Base-by-base conservation (phyloP, 345 rosid genomes). In the Aegle marmelos region DNA sequence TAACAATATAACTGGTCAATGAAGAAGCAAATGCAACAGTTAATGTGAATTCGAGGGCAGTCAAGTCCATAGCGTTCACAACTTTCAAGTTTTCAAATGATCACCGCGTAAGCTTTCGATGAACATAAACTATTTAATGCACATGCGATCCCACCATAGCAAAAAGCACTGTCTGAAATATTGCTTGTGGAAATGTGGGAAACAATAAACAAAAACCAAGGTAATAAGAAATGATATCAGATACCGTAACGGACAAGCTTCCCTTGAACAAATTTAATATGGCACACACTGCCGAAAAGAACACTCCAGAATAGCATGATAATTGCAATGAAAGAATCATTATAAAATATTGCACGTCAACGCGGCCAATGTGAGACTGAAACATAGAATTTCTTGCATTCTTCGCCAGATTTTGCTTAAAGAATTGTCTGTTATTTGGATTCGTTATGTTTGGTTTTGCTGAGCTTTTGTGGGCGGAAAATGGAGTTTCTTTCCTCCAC, bases 301-400 rank as follows among this genome's bases (percentile, higher is more conserved):
- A 30, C 41, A 45, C 68, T 62, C 59, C 69, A 45, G 70, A 74
- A 60, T 34, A 7, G 7, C 48, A 30, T 41, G 78, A 50, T 75
- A 63, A 75, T 30, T 30, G 8, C 76, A 62, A 76, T 7, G 72
- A 33, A 19, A 53, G 8, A 14, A 7, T 19, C 62, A 54, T 60
- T 24, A n/a, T 54, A 30, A 36, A 24, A n/a, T 13, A 7, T 22
- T 2, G 48, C 28, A 19, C 21, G 61, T 63, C 70, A 75, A 75
- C n/a, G 41, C 39, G 1, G 11, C 24, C 9, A 17, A 61, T 30
- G 9, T 75, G 22, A 9, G 4, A 28, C 50, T 16, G 10, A 37
- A 56, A 14, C 16, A 6, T 27, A 19, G 41, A 58, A 25, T 67
- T 76, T 61, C 58, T 76, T 34, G 75, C 19, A 16, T 17, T 54